Percentiles rank a stretch among this genome's conserved stretches.
These are phyloP conservation scores for Elsinoe arachidis DNA, from an alignment of 2,329 filamentous ascomycete species.

Conservation along the genomic window DNA sequence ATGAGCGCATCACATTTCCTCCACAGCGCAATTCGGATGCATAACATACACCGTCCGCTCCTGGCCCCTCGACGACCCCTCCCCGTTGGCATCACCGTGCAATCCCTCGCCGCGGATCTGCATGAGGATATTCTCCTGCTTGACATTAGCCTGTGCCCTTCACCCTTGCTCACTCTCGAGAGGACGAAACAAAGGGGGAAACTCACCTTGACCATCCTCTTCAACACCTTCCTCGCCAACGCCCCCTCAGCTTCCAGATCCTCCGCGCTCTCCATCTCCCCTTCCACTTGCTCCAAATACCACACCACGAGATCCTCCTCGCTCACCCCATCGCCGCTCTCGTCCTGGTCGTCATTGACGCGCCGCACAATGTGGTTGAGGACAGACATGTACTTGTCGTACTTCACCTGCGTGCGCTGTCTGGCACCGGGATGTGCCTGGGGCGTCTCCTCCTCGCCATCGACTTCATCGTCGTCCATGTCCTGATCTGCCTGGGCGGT, in stretches of 20 bases:
- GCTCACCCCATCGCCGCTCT: conserved; percentile 71
- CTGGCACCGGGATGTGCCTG: conserved; percentile 21
- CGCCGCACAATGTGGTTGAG: conserved; percentile 76
- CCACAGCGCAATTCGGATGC: conserved; percentile 87
- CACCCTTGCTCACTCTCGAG: not conserved
- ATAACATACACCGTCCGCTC: conserved; percentile 68
- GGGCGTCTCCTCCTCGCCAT: conserved; percentile 41
- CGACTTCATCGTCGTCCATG: conserved; percentile 40
- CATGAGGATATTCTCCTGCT: conserved; percentile 51
- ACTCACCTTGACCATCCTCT: conserved; percentile 88
- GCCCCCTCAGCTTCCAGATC: conserved; percentile 67
- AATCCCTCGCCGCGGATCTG: conserved; percentile 73
- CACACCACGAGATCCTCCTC: conserved; percentile 73
- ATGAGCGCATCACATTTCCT: conserved; percentile 35
- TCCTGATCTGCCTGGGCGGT: conserved; percentile 31
- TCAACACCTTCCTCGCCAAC: conserved; percentile 76
- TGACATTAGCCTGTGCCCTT: not conserved
- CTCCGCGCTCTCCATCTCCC: conserved; percentile 70
- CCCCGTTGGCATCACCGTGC: conserved; percentile 57
- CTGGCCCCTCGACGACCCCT: conserved; percentile 44
- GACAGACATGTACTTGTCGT: conserved; percentile 89
- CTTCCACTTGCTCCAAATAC: conserved; percentile 89
- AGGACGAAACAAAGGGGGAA: conserved; percentile 7
- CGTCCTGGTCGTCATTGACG: conserved; percentile 72
- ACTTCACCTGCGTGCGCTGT: conserved; percentile 79